These are phyloP conservation scores for Globisporangium acanthophoron DNA, from an alignment of 352 stramenopile genomes.

Conservation along the genomic window DNA sequence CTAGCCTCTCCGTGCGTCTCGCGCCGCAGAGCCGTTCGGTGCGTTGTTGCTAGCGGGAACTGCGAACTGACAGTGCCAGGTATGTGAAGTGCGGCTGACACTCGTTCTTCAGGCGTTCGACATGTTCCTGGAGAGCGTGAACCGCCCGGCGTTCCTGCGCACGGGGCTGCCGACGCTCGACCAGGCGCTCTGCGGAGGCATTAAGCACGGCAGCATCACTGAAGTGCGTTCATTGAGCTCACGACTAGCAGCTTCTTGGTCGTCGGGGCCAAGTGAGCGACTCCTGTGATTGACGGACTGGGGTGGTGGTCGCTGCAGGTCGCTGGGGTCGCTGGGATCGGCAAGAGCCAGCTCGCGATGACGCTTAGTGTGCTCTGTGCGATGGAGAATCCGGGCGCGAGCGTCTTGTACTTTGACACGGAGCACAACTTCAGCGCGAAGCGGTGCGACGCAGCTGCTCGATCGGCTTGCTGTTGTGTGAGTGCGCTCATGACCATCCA, in stretches of 20 bases:
- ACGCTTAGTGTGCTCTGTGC: constrained; percentile 66
- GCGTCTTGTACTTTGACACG: constrained; percentile 64
- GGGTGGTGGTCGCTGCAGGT: constrained; percentile 27
- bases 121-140: constrained; percentile 69
- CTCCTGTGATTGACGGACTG: too few relatives aligned
- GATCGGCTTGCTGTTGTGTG: not conserved
- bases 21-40: constrained; percentile 39
- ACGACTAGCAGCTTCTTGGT: too few relatives aligned
- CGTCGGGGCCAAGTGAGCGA: not conserved
- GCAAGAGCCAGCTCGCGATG: constrained; percentile 74
- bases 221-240: constrained; percentile 23
- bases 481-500: not conserved
- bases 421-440: constrained; percentile 74
- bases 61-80: too few relatives aligned
- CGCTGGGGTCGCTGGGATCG: constrained; percentile 59
- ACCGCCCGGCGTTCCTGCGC: constrained; percentile 57
- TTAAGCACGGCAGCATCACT: constrained; percentile 47
- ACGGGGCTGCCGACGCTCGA: constrained; percentile 59
- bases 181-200: constrained; percentile 51
- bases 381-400: constrained; percentile 49
- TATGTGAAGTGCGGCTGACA: not conserved
- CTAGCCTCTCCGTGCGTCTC: constrained; percentile 48
- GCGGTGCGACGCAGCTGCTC: constrained; percentile 18
- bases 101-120: constrained; percentile 48
- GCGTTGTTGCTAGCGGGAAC: not conserved